Evolutionary conservation across 495 filamentous ascomycete species (phyloP), one percentile per base, ranked within the genome.

Genomic region (Sordaria brevicollis): DNA sequence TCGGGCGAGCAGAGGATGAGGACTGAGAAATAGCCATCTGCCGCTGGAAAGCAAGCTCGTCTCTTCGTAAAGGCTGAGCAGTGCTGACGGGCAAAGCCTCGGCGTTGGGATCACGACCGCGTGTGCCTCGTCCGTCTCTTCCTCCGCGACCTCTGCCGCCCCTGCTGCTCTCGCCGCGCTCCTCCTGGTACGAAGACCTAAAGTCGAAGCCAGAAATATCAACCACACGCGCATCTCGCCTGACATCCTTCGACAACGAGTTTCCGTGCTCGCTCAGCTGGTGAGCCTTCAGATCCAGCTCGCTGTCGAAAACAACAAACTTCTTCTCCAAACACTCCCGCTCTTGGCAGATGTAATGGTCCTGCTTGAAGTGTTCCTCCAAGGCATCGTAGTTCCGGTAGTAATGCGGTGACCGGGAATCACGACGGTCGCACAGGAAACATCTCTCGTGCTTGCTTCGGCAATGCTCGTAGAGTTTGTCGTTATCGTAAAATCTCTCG

Each of bases 231-330:
- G 92, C 93, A 76, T 97, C 95, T 71, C 93, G 86, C 67, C 92
- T 85, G 8, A 91, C 90, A 75, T 93, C 93, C 74, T 97, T 97
- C 0, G 73, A 75, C 2, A 74, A 31, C 31, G 72, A 73, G 67
- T 71, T 72, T 2, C 72, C 77, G 39, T 81, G 75, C 71, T 80
- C 79, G 68, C 74, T 78, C 10, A 81, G 75, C 72, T 79, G 76
- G 41, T 81, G 82, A 5, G 76, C 75, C 76, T 97, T 96, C 35
- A 99, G 79, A 78, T 98, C 95, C 83, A 99, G 89, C 74, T 96
- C 91, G 0, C 93, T 92, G 65, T 91, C 92, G 71, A 99, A 99
- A 1, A 97, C 96, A n/a, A 97, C 89, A 74, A 97, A 97, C 79
- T 97, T 98, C 86, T 97, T 97, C 70, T 98, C 95, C 76, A 93